A percentile compares a stretch with the other conserved stretches of the same genome.
Conservation (phyloP, 768 basidiomycete genomes). For the Collybia sordida region DNA sequence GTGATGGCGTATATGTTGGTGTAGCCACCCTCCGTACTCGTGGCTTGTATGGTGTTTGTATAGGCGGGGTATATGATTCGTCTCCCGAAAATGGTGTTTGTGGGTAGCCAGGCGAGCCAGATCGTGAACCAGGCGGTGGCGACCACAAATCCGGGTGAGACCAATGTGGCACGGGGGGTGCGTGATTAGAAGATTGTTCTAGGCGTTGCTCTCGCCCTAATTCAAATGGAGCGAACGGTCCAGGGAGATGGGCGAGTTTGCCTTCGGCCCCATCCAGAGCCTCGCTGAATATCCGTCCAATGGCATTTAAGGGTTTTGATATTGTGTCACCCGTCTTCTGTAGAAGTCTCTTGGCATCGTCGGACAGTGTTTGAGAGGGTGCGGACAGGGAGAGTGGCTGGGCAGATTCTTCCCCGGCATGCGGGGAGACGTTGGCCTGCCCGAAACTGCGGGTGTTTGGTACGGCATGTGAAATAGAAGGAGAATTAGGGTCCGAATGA, state of each 20-base stretch:
- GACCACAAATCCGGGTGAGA: conserved; percentile 35
- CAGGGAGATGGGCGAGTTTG: conserved; percentile 62
- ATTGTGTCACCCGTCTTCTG: conserved; percentile 91
- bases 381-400: conserved; percentile 68
- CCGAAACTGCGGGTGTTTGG: conserved; percentile 16
- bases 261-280: conserved; percentile 74
- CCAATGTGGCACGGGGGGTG: conserved; percentile 37
- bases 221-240: conserved; percentile 70
- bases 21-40: conserved; percentile 59
- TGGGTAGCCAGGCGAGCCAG: conserved; percentile 16
- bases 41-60: conserved; percentile 75
- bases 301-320: conserved; percentile 87
- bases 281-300: conserved; percentile 84
- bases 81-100: conserved; percentile 42
- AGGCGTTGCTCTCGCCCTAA: conserved; percentile 50
- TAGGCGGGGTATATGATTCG: conserved; percentile 31
- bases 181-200: conserved; percentile 23
- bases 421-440: conserved; percentile 34
- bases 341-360: conserved; percentile 80
- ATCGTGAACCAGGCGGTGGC: conserved; percentile 19
- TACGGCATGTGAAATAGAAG: conserved; percentile 27
- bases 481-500: conserved; percentile 39
- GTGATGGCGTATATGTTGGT: conserved; percentile 31
- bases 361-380: conserved; percentile 50
- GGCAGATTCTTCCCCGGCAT: conserved; percentile 89